Conservation (phyloP, 768 basidiomycete species). For the Tulasnella sp. region DNA sequence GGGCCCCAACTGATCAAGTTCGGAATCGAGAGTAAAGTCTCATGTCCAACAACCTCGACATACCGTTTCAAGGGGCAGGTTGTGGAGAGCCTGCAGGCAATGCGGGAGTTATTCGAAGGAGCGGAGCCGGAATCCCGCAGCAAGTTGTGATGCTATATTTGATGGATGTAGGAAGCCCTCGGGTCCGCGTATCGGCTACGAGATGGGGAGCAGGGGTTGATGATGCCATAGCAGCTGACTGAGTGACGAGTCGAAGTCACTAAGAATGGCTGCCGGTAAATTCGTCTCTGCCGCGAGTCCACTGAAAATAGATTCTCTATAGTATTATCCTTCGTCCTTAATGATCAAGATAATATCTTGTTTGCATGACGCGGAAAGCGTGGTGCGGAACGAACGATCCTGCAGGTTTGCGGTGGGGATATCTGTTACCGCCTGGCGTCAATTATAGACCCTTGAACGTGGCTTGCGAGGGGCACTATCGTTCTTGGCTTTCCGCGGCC, state of each 20-base stretch:
- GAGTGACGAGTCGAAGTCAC: not conserved
- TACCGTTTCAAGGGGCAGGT: constrained; percentile 64
- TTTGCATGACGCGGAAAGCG: not conserved
- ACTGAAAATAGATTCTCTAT: not conserved
- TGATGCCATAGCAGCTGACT: not conserved
- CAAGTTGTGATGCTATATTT: not conserved
- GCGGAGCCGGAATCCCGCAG: constrained; percentile 29
- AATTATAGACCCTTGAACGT: constrained; percentile 1
- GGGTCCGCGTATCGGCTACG: not conserved
- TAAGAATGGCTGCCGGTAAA: not conserved
- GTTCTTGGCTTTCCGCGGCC: not conserved
- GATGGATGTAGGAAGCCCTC: not conserved
- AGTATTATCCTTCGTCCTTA: not conserved
- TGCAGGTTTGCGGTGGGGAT: not conserved
- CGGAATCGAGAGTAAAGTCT: constrained; percentile 89
- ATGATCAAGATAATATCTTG: not conserved
- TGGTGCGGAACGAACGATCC: not conserved
- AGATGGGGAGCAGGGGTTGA: not conserved
- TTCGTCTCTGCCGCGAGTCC: not conserved
- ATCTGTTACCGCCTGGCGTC: not conserved
- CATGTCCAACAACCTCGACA: constrained; percentile 71
- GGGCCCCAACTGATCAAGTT: constrained; percentile 82
- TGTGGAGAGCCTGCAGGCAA: constrained; percentile 64
- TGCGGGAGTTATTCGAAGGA: constrained; percentile 60
- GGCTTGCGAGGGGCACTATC: not conserved